Evolutionary conservation across 805 yeast genomes (phyloP).

Genomic region (Pichia sporocuriosa): DNA sequence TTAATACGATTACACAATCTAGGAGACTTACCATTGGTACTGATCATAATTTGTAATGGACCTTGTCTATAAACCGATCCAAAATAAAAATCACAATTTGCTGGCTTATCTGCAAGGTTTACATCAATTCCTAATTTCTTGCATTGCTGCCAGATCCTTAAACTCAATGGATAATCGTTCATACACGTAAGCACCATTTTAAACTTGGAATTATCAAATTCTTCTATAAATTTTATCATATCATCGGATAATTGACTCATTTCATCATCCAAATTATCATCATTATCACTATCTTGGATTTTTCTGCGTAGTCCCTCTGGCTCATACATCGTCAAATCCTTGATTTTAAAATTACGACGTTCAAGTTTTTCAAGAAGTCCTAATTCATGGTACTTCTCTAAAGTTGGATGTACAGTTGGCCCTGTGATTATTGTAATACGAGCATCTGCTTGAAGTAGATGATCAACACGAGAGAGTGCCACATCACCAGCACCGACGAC

Average conservation of each 20-base stretch:
- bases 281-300: slow-evolving; percentile 9
- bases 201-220: slow-evolving; percentile 36
- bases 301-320: slow-evolving; percentile 11
- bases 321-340: slow-evolving; percentile 48
- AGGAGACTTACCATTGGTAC: slow-evolving; percentile 80
- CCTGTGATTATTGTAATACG: slow-evolving; percentile 54
- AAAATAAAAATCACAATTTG: slow-evolving; percentile 79
- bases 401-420: slow-evolving; percentile 33
- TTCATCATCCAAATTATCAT: slow-evolving; percentile 16
- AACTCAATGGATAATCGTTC: slow-evolving; percentile 58
- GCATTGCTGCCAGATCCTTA: slow-evolving; percentile 47
- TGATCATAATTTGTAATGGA: slow-evolving; percentile 69
- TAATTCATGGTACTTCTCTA: slow-evolving; percentile 28
- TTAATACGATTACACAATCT: slow-evolving; percentile 59
- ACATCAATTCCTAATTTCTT: slow-evolving; percentile 47
- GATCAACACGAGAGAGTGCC: slow-evolving; percentile 62
- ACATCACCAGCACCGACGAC: slow-evolving; percentile 79
- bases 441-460: slow-evolving; percentile 64
- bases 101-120: slow-evolving; percentile 80
- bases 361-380: slow-evolving; percentile 40
- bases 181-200: slow-evolving; percentile 68
- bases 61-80: slow-evolving; percentile 74
- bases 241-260: slow-evolving; percentile 10
- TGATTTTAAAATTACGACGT: slow-evolving; percentile 37
- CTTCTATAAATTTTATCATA: slow-evolving; percentile 29